Conservation (phyloP, 495 filamentous ascomycete genomes). For the Lindgomyces ingoldianus region DNA sequence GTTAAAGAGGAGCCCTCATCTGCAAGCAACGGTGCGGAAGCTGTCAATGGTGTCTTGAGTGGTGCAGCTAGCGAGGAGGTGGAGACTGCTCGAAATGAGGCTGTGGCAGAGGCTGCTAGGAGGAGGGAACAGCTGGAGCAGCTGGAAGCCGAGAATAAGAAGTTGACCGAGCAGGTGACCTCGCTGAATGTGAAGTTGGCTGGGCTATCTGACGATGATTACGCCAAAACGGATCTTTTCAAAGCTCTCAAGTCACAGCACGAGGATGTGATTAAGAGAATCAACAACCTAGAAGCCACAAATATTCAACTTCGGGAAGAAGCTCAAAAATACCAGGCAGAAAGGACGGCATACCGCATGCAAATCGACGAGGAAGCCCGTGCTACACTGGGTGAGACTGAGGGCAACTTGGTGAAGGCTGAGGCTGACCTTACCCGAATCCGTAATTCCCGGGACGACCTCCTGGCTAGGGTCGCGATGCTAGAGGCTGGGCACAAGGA, state of each 20-base stretch:
- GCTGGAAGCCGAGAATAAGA: conserved; percentile 76
- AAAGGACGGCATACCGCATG: conserved; percentile 77
- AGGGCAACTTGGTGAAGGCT: conserved; percentile 74
- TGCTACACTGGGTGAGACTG: conserved; percentile 66
- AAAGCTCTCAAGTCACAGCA: conserved; percentile 86
- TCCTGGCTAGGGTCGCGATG: conserved; percentile 77
- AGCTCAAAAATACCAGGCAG: conserved; percentile 77
- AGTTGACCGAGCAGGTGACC: conserved; percentile 75
- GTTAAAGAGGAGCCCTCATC: conserved; percentile 39
- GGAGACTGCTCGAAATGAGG: conserved; percentile 71
- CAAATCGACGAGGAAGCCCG: conserved; percentile 78
- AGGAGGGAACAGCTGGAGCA: conserved; percentile 85
- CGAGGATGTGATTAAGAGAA: conserved; percentile 85
- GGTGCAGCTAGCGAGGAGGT: conserved; percentile 57
- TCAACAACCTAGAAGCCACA: conserved; percentile 88
- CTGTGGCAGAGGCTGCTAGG: conserved; percentile 70
- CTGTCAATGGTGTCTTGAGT: conserved; percentile 47
- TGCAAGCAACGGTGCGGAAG: conserved; percentile 58
- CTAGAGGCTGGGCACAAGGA: conserved; percentile 77
- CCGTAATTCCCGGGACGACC: conserved; percentile 76
- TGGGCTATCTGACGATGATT: conserved; percentile 86
- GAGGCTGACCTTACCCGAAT: conserved; percentile 86
- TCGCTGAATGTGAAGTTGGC: conserved; percentile 64
- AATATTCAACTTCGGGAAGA: conserved; percentile 84
- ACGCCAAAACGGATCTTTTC: conserved; percentile 87